Conservation (phyloP, 345 rosid genomes). For the Gossypium longicalyx region DNA sequence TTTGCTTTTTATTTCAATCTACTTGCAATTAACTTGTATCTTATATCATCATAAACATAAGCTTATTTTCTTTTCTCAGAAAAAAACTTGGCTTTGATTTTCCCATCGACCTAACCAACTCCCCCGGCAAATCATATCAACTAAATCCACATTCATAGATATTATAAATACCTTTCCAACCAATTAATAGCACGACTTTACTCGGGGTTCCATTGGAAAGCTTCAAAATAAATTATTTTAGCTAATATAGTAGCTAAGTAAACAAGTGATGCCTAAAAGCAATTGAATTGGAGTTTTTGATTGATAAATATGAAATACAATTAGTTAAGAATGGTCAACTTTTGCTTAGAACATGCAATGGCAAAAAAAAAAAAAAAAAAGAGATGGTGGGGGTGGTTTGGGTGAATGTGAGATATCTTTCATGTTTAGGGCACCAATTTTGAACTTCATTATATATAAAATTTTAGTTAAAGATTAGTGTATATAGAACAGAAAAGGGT, state of each 20-base stretch:
- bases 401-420: not conserved
- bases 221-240: too few species aligned
- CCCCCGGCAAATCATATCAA: conserved; percentile 5
- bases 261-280: too few species aligned
- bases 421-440: too few species aligned
- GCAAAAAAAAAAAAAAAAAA: not conserved
- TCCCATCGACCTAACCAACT: conserved; percentile 10
- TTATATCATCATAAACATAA: not conserved
- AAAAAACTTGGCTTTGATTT: not conserved
- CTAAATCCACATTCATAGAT: not conserved
- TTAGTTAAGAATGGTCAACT: not conserved
- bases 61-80: not conserved
- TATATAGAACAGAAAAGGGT: not conserved
- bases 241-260: too few species aligned
- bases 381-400: not conserved
- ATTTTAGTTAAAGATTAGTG: too few species aligned
- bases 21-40: not conserved
- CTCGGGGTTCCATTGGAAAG: too few species aligned
- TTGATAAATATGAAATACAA: too few species aligned
- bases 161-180: not conserved
- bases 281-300: too few species aligned
- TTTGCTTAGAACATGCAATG: not conserved
- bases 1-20: not conserved
- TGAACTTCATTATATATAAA: too few species aligned
- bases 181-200: too few species aligned